Conservation (phyloP, 179 eudicot species). For the Beta corolliflora region DNA sequence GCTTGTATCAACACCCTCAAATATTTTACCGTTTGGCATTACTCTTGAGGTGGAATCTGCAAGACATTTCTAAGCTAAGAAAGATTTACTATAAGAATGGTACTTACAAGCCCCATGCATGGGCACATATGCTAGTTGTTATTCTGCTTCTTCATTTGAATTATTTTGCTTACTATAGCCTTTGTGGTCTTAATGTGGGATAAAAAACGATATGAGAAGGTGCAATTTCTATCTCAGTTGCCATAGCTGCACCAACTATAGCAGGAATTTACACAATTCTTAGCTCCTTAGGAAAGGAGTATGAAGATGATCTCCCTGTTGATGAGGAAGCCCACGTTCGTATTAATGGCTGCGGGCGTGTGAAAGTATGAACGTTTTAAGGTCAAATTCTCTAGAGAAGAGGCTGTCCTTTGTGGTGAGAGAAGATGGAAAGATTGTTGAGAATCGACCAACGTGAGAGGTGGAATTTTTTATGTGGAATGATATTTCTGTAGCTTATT, state of each 20-base stretch:
- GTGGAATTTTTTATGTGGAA: conserved; percentile 72
- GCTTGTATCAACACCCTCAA: conserved; percentile 85
- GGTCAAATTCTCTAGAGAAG: conserved; percentile 46
- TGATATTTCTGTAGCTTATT: conserved; percentile 61
- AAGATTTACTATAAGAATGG: conserved; percentile 86
- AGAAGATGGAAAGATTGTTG: conserved; percentile 42
- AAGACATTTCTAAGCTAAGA: conserved; percentile 67
- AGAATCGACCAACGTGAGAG: conserved; percentile 54
- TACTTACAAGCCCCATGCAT: conserved; percentile 89
- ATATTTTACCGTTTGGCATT: conserved; percentile 72
- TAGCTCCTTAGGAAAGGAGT: conserved; percentile 88
- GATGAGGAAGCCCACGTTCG: conserved; percentile 77
- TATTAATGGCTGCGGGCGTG: conserved; percentile 22
- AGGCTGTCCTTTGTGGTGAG: conserved; percentile 65
- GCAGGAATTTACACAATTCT: conserved; percentile 80
- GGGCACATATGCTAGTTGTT: conserved; percentile 91
- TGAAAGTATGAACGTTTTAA: conserved; percentile 27
- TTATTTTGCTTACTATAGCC: conserved; percentile 86
- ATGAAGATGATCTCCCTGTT: conserved; percentile 36
- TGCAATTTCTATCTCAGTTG: conserved; percentile 69
- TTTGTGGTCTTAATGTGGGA: conserved; percentile 85
- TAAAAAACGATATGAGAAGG: conserved; percentile 71
- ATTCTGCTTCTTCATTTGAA: conserved; percentile 65
- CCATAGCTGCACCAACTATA: conserved; percentile 87
- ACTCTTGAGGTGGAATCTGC: conserved; percentile 77